A percentile compares a stretch with the other conserved stretches of the same genome.
Conservation (phyloP, 225 moss, liverwort and hornwort genomes). For the Marchantia polymorpha region DNA sequence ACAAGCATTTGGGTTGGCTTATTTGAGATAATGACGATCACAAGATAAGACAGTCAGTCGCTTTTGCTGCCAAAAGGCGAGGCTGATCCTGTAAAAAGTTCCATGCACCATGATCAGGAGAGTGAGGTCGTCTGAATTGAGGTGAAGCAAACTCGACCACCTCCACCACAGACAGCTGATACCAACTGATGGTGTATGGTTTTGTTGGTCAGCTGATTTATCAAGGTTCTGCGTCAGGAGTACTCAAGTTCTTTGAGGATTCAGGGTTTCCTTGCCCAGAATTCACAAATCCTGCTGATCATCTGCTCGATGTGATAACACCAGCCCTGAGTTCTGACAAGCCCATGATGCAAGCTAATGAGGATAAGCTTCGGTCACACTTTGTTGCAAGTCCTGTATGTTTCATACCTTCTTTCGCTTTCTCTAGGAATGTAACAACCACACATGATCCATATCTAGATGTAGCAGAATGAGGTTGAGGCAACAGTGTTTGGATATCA, state of each 20-base stretch:
- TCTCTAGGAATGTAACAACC: too few species aligned
- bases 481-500: too few species aligned
- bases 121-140: background rate
- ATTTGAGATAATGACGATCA: too few species aligned
- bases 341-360: conserved; percentile 27
- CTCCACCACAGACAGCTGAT: background rate
- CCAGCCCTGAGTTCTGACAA: conserved; percentile 31
- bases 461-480: too few species aligned
- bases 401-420: background rate
- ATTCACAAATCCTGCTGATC: conserved; percentile 84
- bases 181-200: background rate
- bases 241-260: conserved; percentile 76
- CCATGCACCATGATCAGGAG: background rate
- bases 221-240: conserved; percentile 79
- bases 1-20: too few species aligned
- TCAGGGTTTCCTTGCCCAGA: conserved; percentile 89
- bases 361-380: conserved; percentile 45
- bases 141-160: background rate
- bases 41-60: too few species aligned
- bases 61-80: background rate
- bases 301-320: conserved; percentile 79
- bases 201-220: conserved; percentile 63
- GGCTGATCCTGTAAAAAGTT: background rate
- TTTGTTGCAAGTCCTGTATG: conserved; percentile 50
- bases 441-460: too few species aligned